phyloP scores from a whole-genome alignment of 768 basidiomycete genomes.

The Trametes cubensis region DNA sequence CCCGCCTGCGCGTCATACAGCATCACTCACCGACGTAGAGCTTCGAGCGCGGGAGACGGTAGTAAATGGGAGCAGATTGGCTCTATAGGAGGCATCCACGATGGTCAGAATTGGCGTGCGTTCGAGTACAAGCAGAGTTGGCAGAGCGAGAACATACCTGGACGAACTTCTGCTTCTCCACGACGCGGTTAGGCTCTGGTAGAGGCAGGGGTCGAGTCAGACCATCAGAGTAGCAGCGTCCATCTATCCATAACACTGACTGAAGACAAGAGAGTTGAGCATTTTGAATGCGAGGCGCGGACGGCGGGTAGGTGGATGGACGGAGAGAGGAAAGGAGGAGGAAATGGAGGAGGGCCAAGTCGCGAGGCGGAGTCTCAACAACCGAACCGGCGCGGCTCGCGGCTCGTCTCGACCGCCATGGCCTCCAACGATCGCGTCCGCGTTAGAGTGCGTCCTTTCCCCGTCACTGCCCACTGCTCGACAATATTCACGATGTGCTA shows the following conservation, averaged over 20 bases:
- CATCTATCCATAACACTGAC: conserved; percentile 42
- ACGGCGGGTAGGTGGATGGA: conserved; percentile 46
- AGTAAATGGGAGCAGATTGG: conserved; percentile 55
- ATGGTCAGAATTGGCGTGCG: background rate
- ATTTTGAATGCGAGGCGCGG: conserved; percentile 45
- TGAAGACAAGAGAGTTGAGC: conserved; percentile 66
- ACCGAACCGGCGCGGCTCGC: conserved; percentile 40
- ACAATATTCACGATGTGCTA: conserved; percentile 19
- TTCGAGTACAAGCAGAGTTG: background rate
- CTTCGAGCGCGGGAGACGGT: conserved; percentile 60
- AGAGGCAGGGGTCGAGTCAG: conserved; percentile 13
- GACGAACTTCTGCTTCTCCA: conserved; percentile 64
- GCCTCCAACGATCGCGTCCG: conserved; percentile 73
- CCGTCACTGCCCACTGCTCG: conserved; percentile 11
- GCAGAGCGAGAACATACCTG: conserved; percentile 50
- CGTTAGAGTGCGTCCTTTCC: conserved; percentile 63
- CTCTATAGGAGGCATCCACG: conserved; percentile 28
- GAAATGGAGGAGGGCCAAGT: conserved; percentile 18
- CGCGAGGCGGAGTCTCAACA: conserved; percentile 38
- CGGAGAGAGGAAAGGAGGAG: conserved; percentile 7
- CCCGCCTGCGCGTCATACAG: background rate
- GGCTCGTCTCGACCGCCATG: conserved; percentile 42
- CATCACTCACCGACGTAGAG: conserved; percentile 62
- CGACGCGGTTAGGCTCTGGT: conserved; percentile 63
- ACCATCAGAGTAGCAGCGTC: background rate